A percentile compares a stretch with the other conserved stretches of the same genome.
Evolutionary conservation across 495 filamentous ascomycete species (phyloP).

Genomic region (Alectoria sarmentosa): DNA sequence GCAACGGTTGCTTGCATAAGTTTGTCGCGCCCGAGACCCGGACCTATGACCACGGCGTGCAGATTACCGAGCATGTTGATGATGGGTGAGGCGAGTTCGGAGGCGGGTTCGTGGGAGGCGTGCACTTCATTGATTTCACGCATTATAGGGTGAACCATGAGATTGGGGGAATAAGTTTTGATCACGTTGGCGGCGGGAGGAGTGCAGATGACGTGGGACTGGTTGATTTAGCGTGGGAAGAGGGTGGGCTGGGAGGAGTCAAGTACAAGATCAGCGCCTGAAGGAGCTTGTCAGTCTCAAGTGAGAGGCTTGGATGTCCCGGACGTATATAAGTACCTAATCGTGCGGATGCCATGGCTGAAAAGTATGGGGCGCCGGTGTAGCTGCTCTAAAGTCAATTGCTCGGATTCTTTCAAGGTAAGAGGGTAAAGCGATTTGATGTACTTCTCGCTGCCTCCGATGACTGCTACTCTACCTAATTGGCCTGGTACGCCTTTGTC

Average conservation of each 20-base stretch:
- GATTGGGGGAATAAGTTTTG: constrained; percentile 94
- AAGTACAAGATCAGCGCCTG: constrained; percentile 72
- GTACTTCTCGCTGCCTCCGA: constrained; percentile 85
- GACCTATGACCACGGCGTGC: constrained; percentile 90
- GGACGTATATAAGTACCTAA: constrained; percentile 41
- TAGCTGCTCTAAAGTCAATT: constrained; percentile 45
- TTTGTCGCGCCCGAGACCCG: constrained; percentile 81
- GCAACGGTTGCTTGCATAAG: constrained; percentile 85
- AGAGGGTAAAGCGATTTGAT: constrained; percentile 23
- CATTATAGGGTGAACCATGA: constrained; percentile 98
- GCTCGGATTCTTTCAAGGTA: neutral
- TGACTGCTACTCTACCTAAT: constrained; percentile 84
- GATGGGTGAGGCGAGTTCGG: constrained; percentile 61
- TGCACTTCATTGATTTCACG: constrained; percentile 53
- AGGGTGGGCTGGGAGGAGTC: constrained; percentile 17
- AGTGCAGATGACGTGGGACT: constrained; percentile 97
- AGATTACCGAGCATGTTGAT: constrained; percentile 75
- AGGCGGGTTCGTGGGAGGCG: constrained; percentile 34
- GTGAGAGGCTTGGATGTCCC: neutral
- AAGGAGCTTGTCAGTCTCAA: constrained; percentile 5
- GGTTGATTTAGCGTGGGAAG: constrained; percentile 16
- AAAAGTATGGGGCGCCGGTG: constrained; percentile 96
- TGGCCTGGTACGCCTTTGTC: constrained; percentile 52
- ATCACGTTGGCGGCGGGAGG: constrained; percentile 81
- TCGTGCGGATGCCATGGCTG: constrained; percentile 88